Evolutionary conservation across 2,329 filamentous ascomycete genomes (phyloP).

Genomic region (Colletotrichum salicis): DNA sequence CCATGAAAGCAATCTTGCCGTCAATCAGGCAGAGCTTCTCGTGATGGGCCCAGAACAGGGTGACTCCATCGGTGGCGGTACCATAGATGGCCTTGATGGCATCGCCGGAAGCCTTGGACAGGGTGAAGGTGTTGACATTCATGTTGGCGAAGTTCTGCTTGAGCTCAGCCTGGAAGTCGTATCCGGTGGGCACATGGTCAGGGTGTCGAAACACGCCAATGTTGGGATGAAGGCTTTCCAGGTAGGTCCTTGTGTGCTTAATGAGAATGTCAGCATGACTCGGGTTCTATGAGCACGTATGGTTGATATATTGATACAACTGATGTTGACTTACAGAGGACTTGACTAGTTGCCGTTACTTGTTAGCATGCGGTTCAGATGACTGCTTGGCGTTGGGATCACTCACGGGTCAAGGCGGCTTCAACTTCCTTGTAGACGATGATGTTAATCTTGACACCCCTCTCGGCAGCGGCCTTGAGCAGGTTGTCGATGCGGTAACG

Average conservation of each 20-base stretch:
- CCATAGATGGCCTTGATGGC: conserved; percentile 84
- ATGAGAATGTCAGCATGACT: conserved; percentile 19
- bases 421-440: conserved; percentile 95
- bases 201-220: conserved; percentile 92
- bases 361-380: conserved; percentile 30
- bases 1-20: conserved; percentile 86
- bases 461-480: conserved; percentile 82
- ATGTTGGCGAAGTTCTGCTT: conserved; percentile 66
- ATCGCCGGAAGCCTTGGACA: conserved; percentile 76
- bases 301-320: conserved; percentile 66
- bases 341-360: conserved; percentile 45
- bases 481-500: conserved; percentile 85
- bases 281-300: conserved; percentile 37
- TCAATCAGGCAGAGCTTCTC: conserved; percentile 91
- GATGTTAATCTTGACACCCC: conserved; percentile 84
- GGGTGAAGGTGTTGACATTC: conserved; percentile 59
- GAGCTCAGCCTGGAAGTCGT: conserved; percentile 75
- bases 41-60: conserved; percentile 93
- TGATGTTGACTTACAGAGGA: conserved; percentile 52
- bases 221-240: conserved; percentile 83
- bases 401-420: conserved; percentile 81
- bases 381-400: conserved; percentile 44
- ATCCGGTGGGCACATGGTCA: conserved; percentile 82
- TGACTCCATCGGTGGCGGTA: conserved; percentile 76
- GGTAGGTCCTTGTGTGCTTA: conserved; percentile 80